A percentile compares a stretch with the other conserved stretches of the same genome.
These are phyloP conservation scores for Ensete ventricosum DNA, from an alignment of 176 grass and related monocot species.

Conservation along the genomic window DNA sequence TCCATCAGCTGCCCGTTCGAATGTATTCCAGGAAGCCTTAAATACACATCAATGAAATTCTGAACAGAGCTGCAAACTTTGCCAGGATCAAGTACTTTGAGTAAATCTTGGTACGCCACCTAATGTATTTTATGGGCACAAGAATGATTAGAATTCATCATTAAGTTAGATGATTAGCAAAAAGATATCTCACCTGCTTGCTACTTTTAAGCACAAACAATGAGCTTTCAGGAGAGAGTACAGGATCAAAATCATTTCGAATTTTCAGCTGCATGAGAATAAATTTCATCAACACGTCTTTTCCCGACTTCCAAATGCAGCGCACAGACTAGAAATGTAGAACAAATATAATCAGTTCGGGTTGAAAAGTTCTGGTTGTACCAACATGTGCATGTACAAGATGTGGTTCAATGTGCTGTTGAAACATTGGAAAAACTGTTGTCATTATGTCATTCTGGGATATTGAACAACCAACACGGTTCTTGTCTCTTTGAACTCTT, in stretches of 20 bases:
- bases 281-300: background rate
- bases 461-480: slow-evolving; percentile 66
- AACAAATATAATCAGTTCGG: slow-evolving; percentile 3
- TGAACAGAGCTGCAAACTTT: slow-evolving; percentile 94
- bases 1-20: slow-evolving; percentile 68
- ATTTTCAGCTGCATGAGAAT: slow-evolving; percentile 76
- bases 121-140: slow-evolving; percentile 23
- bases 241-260: slow-evolving; percentile 97
- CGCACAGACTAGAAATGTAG: background rate
- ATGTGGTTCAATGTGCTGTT: slow-evolving; percentile 97
- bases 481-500: slow-evolving; percentile 97
- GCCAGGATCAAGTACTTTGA: slow-evolving; percentile 68
- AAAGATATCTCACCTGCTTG: slow-evolving; percentile 45
- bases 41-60: slow-evolving; percentile 94
- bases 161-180: background rate
- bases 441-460: slow-evolving; percentile 93
- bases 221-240: slow-evolving; percentile 96
- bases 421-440: slow-evolving; percentile 93
- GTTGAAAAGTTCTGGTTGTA: slow-evolving; percentile 46
- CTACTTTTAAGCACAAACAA: slow-evolving; percentile 96
- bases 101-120: slow-evolving; percentile 81
- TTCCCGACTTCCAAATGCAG: background rate
- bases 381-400: slow-evolving; percentile 99
- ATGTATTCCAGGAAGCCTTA: slow-evolving; percentile 65
- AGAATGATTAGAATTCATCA: slow-evolving; percentile 12